phyloP scores from a whole-genome alignment of 1,284 basidiomycete species.

The Marasmius sp. region DNA sequence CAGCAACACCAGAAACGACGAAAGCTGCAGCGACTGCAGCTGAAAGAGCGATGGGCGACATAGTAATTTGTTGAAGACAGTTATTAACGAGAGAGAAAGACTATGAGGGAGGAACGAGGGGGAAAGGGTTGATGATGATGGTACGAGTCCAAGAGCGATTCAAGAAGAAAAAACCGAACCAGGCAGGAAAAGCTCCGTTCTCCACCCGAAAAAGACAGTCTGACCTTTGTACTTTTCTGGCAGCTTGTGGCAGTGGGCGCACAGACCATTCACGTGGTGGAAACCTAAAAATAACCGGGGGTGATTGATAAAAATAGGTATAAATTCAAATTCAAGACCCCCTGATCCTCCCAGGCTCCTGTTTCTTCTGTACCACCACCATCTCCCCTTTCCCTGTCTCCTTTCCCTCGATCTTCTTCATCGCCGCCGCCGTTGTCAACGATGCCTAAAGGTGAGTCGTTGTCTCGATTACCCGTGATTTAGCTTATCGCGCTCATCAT shows the following conservation, averaged over 20 bases:
- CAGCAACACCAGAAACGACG: not conserved
- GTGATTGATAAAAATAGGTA: not conserved
- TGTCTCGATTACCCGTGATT: not conserved
- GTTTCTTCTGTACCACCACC: not conserved
- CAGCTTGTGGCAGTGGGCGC: not conserved
- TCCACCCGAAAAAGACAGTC: not conserved
- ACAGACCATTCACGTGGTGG: no score
- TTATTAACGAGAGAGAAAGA: not conserved
- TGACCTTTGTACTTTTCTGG: not conserved
- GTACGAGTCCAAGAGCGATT: not conserved
- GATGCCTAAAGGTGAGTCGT: not conserved
- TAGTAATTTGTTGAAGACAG: not conserved
- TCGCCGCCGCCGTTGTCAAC: not conserved
- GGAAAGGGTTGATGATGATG: not conserved
- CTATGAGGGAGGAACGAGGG: not conserved
- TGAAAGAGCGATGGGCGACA: constrained; percentile 6
- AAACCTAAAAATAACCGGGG: no score
- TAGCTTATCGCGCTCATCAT: not conserved
- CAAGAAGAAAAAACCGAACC: not conserved
- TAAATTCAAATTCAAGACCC: not conserved
- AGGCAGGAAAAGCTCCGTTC: not conserved
- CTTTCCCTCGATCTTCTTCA: not conserved
- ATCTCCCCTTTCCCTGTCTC: not conserved
- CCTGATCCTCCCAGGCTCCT: not conserved
- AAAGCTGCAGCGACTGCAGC: not conserved